These are phyloP conservation scores for Rhizophora mangle DNA, from an alignment of 345 rosid species.

Conservation along the genomic window DNA sequence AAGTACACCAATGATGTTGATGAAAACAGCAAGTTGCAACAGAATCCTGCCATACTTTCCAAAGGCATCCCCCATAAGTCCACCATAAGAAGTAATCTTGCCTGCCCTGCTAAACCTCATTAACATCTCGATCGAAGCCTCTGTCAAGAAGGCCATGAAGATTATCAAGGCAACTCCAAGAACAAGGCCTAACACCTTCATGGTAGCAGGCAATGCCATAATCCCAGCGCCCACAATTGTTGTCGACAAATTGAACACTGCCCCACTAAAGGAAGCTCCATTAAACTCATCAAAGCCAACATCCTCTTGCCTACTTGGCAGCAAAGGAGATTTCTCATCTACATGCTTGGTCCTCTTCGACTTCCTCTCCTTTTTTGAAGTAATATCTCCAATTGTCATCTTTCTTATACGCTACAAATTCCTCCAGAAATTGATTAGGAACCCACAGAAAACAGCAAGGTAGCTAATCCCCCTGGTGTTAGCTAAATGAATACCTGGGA, in stretches of 20 bases:
- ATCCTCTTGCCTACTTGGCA: slow-evolving; percentile 45
- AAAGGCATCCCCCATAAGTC: slow-evolving; percentile 83
- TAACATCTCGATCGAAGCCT: slow-evolving; percentile 72
- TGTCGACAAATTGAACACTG: slow-evolving; percentile 83
- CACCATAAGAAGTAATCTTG: slow-evolving; percentile 61
- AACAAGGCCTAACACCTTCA: slow-evolving; percentile 77
- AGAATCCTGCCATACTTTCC: slow-evolving; percentile 65
- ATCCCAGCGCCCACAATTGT: slow-evolving; percentile 94
- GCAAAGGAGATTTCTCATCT: slow-evolving; percentile 55
- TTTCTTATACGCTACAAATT: slow-evolving; percentile 14
- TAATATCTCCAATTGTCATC: slow-evolving; percentile 50
- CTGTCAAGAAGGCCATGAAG: slow-evolving; percentile 78
- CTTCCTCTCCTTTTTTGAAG: slow-evolving; percentile 47
- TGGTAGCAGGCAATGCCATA: slow-evolving; percentile 94
- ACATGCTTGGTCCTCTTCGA: slow-evolving; percentile 37
- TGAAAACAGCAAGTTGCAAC: slow-evolving; percentile 60
- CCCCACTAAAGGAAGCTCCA: slow-evolving; percentile 88
- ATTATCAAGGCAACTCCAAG: slow-evolving; percentile 66
- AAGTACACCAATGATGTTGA: slow-evolving; percentile 86
- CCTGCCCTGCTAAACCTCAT: slow-evolving; percentile 76
- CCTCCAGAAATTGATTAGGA: slow-evolving; percentile 9
- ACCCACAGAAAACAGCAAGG: slow-evolving; percentile 11
- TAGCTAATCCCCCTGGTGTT: slow-evolving; percentile 2
- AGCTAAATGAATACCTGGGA: background rate
- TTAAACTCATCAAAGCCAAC: slow-evolving; percentile 58